phyloP scores from a whole-genome alignment of 2,329 filamentous ascomycete genomes.

The Colletotrichum sp. region DNA sequence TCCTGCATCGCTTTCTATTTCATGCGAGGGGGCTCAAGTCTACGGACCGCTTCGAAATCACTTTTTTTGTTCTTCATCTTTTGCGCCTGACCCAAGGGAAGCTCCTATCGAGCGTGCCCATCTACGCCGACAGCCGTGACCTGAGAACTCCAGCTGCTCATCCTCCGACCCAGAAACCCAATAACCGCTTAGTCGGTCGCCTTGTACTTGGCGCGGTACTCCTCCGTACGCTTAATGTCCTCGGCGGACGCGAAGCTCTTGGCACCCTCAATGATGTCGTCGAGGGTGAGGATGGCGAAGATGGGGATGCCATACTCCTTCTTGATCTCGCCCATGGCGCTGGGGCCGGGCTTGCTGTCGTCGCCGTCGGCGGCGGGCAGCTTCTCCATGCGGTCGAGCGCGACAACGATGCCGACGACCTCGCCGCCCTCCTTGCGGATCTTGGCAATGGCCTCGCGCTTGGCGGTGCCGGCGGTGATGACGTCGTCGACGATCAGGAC shows the following conservation, averaged over 20 bases:
- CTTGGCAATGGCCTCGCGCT: slow-evolving; percentile 89
- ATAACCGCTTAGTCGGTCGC: slow-evolving; percentile 54
- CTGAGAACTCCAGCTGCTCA: not conserved
- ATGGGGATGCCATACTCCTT: slow-evolving; percentile 86
- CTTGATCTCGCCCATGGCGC: slow-evolving; percentile 85
- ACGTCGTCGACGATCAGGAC: slow-evolving; percentile 96
- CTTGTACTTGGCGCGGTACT: slow-evolving; percentile 73
- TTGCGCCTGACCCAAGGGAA: not conserved
- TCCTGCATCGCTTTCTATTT: not conserved
- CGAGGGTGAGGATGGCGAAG: slow-evolving; percentile 80
- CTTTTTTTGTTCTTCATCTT: not conserved
- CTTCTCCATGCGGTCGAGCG: slow-evolving; percentile 87
- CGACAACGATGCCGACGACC: slow-evolving; percentile 86
- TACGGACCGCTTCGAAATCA: slow-evolving; percentile 15
- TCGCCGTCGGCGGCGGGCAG: slow-evolving; percentile 69
- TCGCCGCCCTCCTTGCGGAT: slow-evolving; percentile 85
- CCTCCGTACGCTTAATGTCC: slow-evolving; percentile 72
- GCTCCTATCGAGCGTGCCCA: not conserved
- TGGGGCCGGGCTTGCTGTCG: slow-evolving; percentile 72
- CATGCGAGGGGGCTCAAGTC: not conserved
- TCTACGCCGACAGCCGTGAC: not conserved
- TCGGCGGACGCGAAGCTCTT: slow-evolving; percentile 65
- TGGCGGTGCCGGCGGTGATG: slow-evolving; percentile 92
- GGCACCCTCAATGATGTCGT: slow-evolving; percentile 79
- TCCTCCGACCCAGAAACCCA: not conserved